Evolutionary conservation across 441 rosid genomes (phyloP), one percentile per base, ranked within the genome.

Genomic region (Arabidopsis hybrid): DNA sequence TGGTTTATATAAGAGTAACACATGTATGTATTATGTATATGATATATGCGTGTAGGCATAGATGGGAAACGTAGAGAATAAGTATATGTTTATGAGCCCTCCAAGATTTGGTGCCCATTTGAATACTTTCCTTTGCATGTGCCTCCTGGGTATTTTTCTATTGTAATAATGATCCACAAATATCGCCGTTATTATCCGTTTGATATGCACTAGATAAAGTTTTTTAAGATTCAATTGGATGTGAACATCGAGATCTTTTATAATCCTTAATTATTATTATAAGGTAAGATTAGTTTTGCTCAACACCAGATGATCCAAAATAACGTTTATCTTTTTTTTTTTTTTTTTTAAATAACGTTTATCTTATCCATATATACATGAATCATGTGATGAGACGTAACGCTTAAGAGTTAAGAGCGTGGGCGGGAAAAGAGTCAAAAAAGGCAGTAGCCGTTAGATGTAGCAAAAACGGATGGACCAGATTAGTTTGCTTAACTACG

Each of bases 401-500:
- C 58, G 64, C 46, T 7, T 13, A 59, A 36, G 32, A 0, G 9
- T 21, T 21, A 21, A 45, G 18, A 14, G 50, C 0, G 45, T 57
- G 76, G 76, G 80, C 71, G 80, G 72, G 72, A 71, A 64, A 63
- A 57, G 60, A 52, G 61, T 63, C 1, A 36, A 8, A 14, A 63
- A 43, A 42, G 8, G 57, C 26, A 51, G 13, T 64, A 71, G 42
- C 68, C 80, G 80, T 77, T 77, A 35, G 80, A 77, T 71, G 63
- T 6, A 18, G 43, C 14, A 21, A n/a, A 16, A 70, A 64, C 10
- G 68, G 36, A 77, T 49, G 80, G 80, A 0, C 32, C 12, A 59
- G 76, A 71, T 77, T 34, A 14, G 56, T 70, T 14, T 40, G 61
- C 46, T 11, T 14, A 26, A 8, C 43, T 16, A 21, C 4, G 47